These are phyloP conservation scores for Carnegiea gigantea DNA, from an alignment of 179 eudicot genomes.

Conservation along the genomic window DNA sequence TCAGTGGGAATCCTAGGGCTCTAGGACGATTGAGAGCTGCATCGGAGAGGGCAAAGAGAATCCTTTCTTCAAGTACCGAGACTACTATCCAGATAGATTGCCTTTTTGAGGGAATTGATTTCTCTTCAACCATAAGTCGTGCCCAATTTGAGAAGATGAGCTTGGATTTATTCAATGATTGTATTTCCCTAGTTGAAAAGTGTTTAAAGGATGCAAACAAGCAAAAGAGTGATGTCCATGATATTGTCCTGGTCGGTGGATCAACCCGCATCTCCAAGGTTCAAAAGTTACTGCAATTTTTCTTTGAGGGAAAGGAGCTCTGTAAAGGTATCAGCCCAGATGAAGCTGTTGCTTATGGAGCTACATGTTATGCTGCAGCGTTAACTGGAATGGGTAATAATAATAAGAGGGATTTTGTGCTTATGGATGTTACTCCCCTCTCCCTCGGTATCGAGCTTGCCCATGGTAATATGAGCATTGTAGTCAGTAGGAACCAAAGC, in stretches of 20 bases:
- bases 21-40: slow-evolving; percentile 8
- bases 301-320: slow-evolving; percentile 7
- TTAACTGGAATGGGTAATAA: not conserved
- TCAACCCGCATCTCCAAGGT: slow-evolving; percentile 14
- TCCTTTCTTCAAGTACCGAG: not conserved
- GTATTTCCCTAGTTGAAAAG: not conserved
- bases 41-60: slow-evolving; percentile 7
- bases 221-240: not conserved
- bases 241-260: slow-evolving; percentile 8
- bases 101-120: slow-evolving; percentile 8
- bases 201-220: not conserved
- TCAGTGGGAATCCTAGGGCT: slow-evolving; percentile 1
- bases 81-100: slow-evolving; percentile 5
- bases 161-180: slow-evolving; percentile 8
- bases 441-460: not conserved
- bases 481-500: not conserved
- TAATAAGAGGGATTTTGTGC: not conserved
- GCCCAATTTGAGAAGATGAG: slow-evolving; percentile 9
- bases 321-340: slow-evolving; percentile 10
- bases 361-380: not conserved
- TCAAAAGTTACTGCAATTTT: not conserved
- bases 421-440: not conserved
- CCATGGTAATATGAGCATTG: not conserved
- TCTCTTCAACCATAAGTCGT: slow-evolving; percentile 1
- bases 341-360: slow-evolving; percentile 16